Percentiles rank a stretch among this genome's conserved stretches.
Evolutionary conservation across 2,329 filamentous ascomycete species (phyloP).

Genomic region (Fusarium pininemorale): DNA sequence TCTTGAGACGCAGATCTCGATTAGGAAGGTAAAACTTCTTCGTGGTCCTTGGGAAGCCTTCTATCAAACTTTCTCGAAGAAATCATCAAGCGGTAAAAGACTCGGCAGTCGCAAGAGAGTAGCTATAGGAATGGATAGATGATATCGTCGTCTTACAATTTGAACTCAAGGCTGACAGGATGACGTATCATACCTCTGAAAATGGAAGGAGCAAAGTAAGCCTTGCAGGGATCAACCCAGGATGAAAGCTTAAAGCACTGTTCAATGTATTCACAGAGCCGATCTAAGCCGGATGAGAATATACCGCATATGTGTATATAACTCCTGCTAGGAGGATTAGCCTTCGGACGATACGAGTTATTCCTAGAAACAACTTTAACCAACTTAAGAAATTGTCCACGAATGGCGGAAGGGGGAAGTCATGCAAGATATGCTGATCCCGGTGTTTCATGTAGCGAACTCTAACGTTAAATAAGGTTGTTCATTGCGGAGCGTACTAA

Average conservation of each 20-base stretch:
- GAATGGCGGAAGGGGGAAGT: neutral
- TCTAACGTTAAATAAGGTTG: neutral
- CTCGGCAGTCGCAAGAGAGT: neutral
- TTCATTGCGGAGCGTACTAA: neutral
- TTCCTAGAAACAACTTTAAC: neutral
- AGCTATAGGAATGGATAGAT: accelerated
- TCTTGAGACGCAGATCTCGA: neutral
- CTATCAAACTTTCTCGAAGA: neutral
- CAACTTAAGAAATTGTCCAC: neutral
- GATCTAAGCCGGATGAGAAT: neutral
- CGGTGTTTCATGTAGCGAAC: neutral
- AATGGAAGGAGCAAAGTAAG: neutral
- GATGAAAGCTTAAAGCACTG: accelerated
- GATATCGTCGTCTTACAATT: too few species aligned
- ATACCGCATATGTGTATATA: neutral
- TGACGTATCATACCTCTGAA: neutral
- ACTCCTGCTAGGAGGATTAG: neutral
- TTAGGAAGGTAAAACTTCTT: neutral
- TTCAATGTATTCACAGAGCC: too few species aligned
- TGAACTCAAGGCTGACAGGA: too few species aligned
- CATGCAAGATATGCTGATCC: neutral
- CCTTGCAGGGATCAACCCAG: neutral
- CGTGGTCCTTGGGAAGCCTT: accelerated
- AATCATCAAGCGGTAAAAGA: neutral
- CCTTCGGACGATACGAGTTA: neutral